phyloP scores from a whole-genome alignment of 179 eudicot genomes.

The Spergularia azorica region DNA sequence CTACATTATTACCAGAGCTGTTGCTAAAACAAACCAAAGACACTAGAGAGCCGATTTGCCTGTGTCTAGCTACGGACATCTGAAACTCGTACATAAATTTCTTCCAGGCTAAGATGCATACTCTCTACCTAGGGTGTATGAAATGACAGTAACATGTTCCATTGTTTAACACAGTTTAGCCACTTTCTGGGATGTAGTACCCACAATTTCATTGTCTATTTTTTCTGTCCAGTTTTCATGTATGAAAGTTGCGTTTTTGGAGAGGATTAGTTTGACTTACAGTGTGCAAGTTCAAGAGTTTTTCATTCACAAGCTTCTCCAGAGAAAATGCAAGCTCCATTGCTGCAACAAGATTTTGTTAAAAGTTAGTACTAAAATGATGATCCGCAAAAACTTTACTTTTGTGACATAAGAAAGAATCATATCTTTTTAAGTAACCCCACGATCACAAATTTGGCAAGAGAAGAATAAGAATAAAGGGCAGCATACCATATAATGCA shows the following conservation, averaged over 20 bases:
- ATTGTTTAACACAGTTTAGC: neutral
- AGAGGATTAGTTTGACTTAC: conserved; percentile 38
- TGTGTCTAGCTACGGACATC: too few species aligned
- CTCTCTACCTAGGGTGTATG: too few species aligned
- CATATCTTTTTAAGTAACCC: neutral
- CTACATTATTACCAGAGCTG: neutral
- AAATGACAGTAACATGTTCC: too few species aligned
- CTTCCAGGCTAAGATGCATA: too few species aligned
- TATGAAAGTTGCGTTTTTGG: neutral
- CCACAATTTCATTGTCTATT: neutral
- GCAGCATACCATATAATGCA: conserved; percentile 74
- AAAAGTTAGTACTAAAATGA: neutral
- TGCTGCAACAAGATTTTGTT: conserved; percentile 41
- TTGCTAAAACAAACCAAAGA: too few species aligned
- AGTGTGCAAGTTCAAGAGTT: conserved; percentile 70
- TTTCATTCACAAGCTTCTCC: conserved; percentile 94
- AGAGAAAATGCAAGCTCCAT: conserved; percentile 95
- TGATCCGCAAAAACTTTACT: neutral
- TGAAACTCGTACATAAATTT: too few species aligned
- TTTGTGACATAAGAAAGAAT: neutral
- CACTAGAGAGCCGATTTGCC: too few species aligned
- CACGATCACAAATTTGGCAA: neutral
- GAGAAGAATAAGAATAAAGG: conserved; percentile 13
- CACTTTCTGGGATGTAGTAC: neutral
- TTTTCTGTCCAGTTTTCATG: neutral